Evolutionary conservation across 306 rosid genomes (phyloP), one percentile per base, ranked within the genome.

Genomic region (Sesbania bispinosa): DNA sequence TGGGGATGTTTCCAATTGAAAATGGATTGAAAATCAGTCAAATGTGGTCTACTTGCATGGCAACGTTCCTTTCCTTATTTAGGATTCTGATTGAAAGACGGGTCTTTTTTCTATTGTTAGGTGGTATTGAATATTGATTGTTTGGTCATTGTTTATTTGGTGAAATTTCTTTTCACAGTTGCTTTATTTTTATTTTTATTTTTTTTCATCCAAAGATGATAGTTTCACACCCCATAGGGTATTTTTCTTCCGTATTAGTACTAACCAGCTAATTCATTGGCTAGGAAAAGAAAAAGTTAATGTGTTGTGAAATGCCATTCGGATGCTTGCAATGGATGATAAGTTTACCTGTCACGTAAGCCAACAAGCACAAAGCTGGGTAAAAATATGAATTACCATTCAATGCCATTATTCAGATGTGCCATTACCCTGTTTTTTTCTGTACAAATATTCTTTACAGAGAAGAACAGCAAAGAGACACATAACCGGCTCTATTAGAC

Each of bases 361-460:
- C n/a, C n/a, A n/a, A n/a, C n/a, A n/a, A n/a, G 50, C 29, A 11
- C 18, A 16, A 23, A 8, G 27, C 26, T 30, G 16, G 21, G 38
- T 47, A n/a, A n/a, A 32, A 10, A 27, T 21, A 46, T 38, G 47
- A 39, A 77, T 52, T 33, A 59, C 70, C 71, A 60, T 15, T 45
- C 64, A 43, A 10, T 26, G 29, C 5, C 24, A 55, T 51, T 16
- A 42, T 18, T 47, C 20, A 52, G 39, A 48, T 27, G 24, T 27
- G 26, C 32, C 32, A 30, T 77, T 68, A 5, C 69, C 32, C 32
- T 42, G 57, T 26, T 43, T 69, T 63, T 66, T 67, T 33, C 75
- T 81, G 78, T 73, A 74, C 84, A 78, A 21, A 74, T 42, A 58
- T 75, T 62, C 42, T 69, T 68, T 41, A 33, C 69, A 62, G 27